Conservation (phyloP, 1,284 basidiomycete species). For the Acaromyces ingoldii region DNA sequence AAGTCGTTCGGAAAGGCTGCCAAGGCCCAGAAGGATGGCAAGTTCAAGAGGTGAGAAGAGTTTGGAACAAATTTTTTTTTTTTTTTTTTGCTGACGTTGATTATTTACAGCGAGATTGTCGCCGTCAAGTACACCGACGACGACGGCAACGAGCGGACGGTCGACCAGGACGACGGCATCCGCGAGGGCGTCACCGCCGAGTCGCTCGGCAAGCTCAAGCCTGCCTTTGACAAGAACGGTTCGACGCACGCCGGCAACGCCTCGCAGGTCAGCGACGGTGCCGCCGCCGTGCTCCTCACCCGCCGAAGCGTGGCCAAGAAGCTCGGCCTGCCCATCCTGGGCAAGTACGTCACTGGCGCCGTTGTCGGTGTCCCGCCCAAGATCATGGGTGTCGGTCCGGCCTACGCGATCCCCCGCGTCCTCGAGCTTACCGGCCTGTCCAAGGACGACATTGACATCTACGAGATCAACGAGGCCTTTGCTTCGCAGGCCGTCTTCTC, state of each 20-base stretch:
- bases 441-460: conserved; percentile 70
- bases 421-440: conserved; percentile 64
- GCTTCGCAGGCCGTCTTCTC: conserved; percentile 56
- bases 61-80: too few species aligned
- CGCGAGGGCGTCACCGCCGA: conserved; percentile 76
- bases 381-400: conserved; percentile 51
- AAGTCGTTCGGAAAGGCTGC: conserved; percentile 77
- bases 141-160: conserved; percentile 70
- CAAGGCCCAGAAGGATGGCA: conserved; percentile 77
- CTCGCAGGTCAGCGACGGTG: conserved; percentile 94
- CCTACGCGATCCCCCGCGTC: conserved; percentile 50
- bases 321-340: conserved; percentile 82
- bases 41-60: conserved; percentile 63
- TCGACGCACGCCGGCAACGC: conserved; percentile 86
- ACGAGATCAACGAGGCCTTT: conserved; percentile 62
- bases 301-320: conserved; percentile 80
- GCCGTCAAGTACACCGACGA: conserved; percentile 76
- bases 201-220: conserved; percentile 83
- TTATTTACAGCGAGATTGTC: conserved; percentile 67
- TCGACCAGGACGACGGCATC: conserved; percentile 86
- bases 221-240: conserved; percentile 84
- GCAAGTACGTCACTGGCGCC: conserved; percentile 77
- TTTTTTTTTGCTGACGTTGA: neutral
- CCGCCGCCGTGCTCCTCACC: conserved; percentile 85
- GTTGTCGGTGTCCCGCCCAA: conserved; percentile 60